These are phyloP conservation scores for Lachnum nothofagi DNA, from an alignment of 2,329 filamentous ascomycete species.

Conservation along the genomic window DNA sequence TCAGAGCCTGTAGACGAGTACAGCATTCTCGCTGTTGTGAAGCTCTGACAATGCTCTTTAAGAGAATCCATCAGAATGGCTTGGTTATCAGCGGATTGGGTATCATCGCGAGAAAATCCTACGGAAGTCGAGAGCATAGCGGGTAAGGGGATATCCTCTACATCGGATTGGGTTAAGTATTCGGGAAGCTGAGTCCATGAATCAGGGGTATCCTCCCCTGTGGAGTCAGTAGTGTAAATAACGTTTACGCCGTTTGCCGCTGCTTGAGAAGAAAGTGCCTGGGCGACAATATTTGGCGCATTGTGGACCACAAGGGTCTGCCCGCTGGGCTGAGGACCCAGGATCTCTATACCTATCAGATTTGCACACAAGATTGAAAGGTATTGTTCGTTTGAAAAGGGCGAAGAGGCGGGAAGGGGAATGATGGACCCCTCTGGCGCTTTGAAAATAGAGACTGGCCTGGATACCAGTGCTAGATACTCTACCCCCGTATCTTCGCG, in stretches of 20 bases:
- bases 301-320: background rate
- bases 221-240: conserved; percentile 1
- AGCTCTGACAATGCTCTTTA: too few relatives aligned
- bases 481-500: too few relatives aligned
- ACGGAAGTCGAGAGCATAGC: background rate
- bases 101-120: background rate
- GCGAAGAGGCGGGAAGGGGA: background rate
- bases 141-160: background rate
- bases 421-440: background rate
- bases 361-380: background rate
- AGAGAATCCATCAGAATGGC: too few relatives aligned
- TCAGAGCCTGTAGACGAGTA: too few relatives aligned
- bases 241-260: background rate
- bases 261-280: background rate
- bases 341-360: background rate
- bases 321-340: background rate
- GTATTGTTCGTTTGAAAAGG: background rate
- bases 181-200: conserved; percentile 1
- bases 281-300: background rate
- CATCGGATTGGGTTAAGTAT: background rate
- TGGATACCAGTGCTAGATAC: background rate
- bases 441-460: background rate
- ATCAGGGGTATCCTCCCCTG: background rate
- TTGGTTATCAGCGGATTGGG: too few relatives aligned
- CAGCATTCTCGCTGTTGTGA: too few relatives aligned